phyloP scores from a whole-genome alignment of 495 filamentous ascomycete genomes.

The Aspergillus steynii region DNA sequence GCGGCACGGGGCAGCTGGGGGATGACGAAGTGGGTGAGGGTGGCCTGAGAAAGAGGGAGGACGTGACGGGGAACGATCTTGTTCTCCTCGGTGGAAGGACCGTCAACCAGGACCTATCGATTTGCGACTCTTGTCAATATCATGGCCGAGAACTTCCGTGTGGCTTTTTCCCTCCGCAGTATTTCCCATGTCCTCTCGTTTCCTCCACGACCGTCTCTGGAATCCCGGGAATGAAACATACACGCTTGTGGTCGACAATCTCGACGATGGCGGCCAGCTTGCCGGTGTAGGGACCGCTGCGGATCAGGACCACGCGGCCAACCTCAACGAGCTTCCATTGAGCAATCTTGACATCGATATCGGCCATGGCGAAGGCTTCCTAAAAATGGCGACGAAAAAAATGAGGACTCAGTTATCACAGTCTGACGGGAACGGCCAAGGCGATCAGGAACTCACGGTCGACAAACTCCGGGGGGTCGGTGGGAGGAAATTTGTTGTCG shows the following conservation, averaged over 20 bases:
- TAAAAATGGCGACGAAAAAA: slow-evolving; percentile 16
- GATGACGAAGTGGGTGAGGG: slow-evolving; percentile 89
- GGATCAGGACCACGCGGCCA: slow-evolving; percentile 89
- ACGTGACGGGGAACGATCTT: slow-evolving; percentile 81
- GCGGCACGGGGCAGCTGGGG: slow-evolving; percentile 82
- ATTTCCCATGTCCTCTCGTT: slow-evolving; percentile 12
- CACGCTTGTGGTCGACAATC: slow-evolving; percentile 99
- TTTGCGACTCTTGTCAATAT: slow-evolving; percentile 38
- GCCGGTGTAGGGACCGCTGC: slow-evolving; percentile 72
- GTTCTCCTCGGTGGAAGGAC: slow-evolving; percentile 74
- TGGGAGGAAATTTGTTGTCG: slow-evolving; percentile 46
- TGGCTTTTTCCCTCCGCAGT: slow-evolving; percentile 3
- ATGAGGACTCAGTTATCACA: slow-evolving; percentile 24
- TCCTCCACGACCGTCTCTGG: slow-evolving; percentile 7
- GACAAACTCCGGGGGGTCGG: slow-evolving; percentile 44
- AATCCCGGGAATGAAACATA: slow-evolving; percentile 45
- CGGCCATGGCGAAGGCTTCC: slow-evolving; percentile 56
- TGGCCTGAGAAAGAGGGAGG: slow-evolving; percentile 72
- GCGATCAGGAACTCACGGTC: slow-evolving; percentile 45
- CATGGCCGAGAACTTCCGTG: slow-evolving; percentile 6
- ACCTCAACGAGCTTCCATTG: slow-evolving; percentile 93
- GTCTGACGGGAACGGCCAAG: slow-evolving; percentile 10
- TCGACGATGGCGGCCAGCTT: slow-evolving; percentile 92
- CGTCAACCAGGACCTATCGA: slow-evolving; percentile 87
- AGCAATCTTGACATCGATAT: slow-evolving; percentile 72